Percentiles rank a stretch among this genome's conserved stretches.
Evolutionary conservation across 1,139 yeast species (phyloP).

Genomic region (Blastobotrys serpentis): DNA sequence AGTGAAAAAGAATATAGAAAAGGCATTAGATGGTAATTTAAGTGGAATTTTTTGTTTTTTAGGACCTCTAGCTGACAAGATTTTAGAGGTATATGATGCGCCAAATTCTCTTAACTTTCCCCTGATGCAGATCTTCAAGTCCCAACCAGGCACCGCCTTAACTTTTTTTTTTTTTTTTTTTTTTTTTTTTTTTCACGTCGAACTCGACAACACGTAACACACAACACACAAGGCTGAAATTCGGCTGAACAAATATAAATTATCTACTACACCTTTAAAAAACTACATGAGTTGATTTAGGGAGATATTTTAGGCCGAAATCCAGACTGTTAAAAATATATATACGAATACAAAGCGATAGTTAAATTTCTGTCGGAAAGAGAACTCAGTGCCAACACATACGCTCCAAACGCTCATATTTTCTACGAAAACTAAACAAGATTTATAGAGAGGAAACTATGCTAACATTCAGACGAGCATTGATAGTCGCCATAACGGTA

Average conservation of each 20-base stretch:
- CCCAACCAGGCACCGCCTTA: constrained; percentile 3
- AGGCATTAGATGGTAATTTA: too few relatives aligned
- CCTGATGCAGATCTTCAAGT: background rate
- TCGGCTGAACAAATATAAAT: too few relatives aligned
- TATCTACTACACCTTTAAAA: background rate
- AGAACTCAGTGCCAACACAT: constrained; percentile 1
- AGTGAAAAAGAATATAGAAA: too few relatives aligned
- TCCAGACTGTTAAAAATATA: too few relatives aligned
- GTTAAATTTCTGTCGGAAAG: too few relatives aligned
- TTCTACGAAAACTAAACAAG: background rate
- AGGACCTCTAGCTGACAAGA: too few relatives aligned
- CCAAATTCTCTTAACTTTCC: too few relatives aligned
- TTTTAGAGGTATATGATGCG: too few relatives aligned
- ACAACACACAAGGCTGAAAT: constrained; percentile 2
- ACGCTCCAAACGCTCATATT: background rate
- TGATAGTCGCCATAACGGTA: constrained; percentile 39
- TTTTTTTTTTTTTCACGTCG: background rate
- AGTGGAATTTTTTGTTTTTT: too few relatives aligned
- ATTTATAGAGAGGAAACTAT: constrained; percentile 21
- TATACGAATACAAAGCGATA: too few relatives aligned
- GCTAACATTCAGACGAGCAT: constrained; percentile 40
- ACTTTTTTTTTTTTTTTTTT: constrained; percentile 1
- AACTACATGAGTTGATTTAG: background rate
- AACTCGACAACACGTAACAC: constrained; percentile 4
- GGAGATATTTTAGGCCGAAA: too few relatives aligned